Evolutionary conservation across 768 basidiomycete species (phyloP), one percentile per base, ranked within the genome.

Genomic region (Polyporus arcularius): DNA sequence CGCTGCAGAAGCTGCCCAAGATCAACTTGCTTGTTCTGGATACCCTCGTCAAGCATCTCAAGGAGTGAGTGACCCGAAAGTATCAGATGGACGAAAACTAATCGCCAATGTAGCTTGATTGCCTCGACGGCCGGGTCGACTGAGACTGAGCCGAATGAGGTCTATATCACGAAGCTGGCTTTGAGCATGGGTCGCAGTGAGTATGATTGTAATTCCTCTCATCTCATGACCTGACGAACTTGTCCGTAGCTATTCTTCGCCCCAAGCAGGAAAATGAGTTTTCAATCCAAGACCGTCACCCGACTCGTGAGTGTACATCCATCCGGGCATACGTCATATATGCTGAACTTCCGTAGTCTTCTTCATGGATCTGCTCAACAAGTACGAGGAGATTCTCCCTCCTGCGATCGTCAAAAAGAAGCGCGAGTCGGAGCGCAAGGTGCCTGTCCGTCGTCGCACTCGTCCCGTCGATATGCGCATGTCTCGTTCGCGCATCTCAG

Each of bases 211-310:
- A 53, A 9, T 28, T n/a, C 14, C 39, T 15, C 26, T 16, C 8
- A 15, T 14, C 1, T 26, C 1, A 16, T 2, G 8, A 26, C 41
- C 52, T 59, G 11, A 57, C 11, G 12, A 51, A 49, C 60, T 53
- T 48, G 59, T 51, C 10, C 53, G 6, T 62, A 95, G 92, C 85
- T 31, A 82, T 98, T 49, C 77, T 96, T 35, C 80, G 94, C 30
- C 96, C 96, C 18, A 90, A 87, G 73, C 68, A 79, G 42, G 95
- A 98, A 71, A 88, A 86, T 5, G 85, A 93, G 57, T 71, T 95
- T 28, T 93, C 95, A 3, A 88, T 98, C 62, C 93, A 96, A 72
- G 95, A 95, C 71, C 90, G 94, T 42, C 89, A 96, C 76, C 86
- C 93, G 53, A 82, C 89, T 15, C 75, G 92, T 89, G 72, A 65